A percentile compares a stretch with the other conserved stretches of the same genome.
Conservation (phyloP, 2,329 filamentous ascomycete genomes). For the Alternaria metachromatica region DNA sequence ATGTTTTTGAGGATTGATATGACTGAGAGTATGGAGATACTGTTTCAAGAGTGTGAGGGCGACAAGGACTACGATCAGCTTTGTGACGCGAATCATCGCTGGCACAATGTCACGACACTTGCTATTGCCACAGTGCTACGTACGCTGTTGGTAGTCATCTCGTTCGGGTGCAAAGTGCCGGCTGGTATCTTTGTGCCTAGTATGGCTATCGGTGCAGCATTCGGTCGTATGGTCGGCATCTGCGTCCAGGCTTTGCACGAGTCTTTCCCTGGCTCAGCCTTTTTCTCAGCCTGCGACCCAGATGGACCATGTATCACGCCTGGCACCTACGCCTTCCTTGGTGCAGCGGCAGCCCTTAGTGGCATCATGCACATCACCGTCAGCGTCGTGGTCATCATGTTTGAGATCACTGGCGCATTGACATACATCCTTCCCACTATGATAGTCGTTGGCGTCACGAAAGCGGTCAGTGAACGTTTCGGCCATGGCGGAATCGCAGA, state of each 20-base stretch:
- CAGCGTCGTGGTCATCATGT: constrained; percentile 98
- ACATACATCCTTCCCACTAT: constrained; percentile 98
- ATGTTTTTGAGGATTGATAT: constrained; percentile 96
- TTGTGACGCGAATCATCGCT: constrained; percentile 80
- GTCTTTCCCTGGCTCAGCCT: constrained; percentile 77
- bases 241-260: constrained; percentile 90
- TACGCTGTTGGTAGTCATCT: constrained; percentile 87
- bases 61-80: constrained; percentile 87
- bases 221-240: constrained; percentile 93
- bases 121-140: constrained; percentile 80
- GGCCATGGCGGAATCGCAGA: constrained; percentile 98
- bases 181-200: constrained; percentile 98
- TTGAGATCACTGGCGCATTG: constrained; percentile 94
- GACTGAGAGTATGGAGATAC: constrained; percentile 99
- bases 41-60: constrained; percentile 92
- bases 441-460: constrained; percentile 98
- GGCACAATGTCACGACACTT: constrained; percentile 79
- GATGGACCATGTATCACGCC: constrained; percentile 97
- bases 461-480: constrained; percentile 87
- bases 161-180: constrained; percentile 96
- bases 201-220: constrained; percentile 95
- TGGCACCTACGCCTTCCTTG: constrained; percentile 94
- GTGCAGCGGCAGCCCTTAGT: constrained; percentile 86
- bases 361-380: constrained; percentile 99
- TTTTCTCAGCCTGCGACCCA: constrained; percentile 87